phyloP scores from a whole-genome alignment of 169 alveolate species.

The Toxoplasma gondii region DNA sequence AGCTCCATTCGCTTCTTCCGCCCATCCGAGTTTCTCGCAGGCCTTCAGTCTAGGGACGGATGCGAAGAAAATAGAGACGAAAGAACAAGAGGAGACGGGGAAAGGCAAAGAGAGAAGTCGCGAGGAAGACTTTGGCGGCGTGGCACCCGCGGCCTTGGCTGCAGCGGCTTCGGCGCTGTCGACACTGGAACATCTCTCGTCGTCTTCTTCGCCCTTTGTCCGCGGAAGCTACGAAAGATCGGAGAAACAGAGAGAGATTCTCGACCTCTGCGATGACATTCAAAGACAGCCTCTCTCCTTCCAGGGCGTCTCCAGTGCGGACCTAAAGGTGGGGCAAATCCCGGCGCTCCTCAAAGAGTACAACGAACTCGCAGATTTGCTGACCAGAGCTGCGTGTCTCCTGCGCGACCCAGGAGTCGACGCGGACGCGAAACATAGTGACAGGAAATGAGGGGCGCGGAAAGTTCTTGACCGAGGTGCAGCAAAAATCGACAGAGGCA shows the following conservation, averaged over 20 bases:
- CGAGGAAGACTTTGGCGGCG: background rate
- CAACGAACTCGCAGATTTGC: background rate
- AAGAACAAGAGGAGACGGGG: background rate
- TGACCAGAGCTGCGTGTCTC: background rate
- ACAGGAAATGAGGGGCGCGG: too few relatives aligned
- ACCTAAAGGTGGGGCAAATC: background rate
- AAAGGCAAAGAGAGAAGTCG: too few relatives aligned
- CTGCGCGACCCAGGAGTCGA: slow-evolving; percentile 28
- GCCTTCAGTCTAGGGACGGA: background rate
- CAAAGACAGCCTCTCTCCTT: background rate
- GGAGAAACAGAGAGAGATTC: background rate
- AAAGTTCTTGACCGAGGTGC: too few relatives aligned
- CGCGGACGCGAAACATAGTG: too few relatives aligned
- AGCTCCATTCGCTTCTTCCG: too few relatives aligned
- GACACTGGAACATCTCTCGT: slow-evolving; percentile 47
- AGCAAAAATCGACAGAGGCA: too few relatives aligned
- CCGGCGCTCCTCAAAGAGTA: slow-evolving; percentile 24
- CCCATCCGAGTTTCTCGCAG: too few relatives aligned
- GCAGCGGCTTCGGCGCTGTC: slow-evolving; percentile 57
- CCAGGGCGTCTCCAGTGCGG: slow-evolving; percentile 5
- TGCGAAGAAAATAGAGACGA: background rate
- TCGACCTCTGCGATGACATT: background rate
- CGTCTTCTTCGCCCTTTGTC: background rate
- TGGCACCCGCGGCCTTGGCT: slow-evolving; percentile 39
- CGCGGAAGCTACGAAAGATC: background rate